These are phyloP conservation scores for Lentinula raphanica DNA, from an alignment of 768 basidiomycete genomes.

Conservation along the genomic window DNA sequence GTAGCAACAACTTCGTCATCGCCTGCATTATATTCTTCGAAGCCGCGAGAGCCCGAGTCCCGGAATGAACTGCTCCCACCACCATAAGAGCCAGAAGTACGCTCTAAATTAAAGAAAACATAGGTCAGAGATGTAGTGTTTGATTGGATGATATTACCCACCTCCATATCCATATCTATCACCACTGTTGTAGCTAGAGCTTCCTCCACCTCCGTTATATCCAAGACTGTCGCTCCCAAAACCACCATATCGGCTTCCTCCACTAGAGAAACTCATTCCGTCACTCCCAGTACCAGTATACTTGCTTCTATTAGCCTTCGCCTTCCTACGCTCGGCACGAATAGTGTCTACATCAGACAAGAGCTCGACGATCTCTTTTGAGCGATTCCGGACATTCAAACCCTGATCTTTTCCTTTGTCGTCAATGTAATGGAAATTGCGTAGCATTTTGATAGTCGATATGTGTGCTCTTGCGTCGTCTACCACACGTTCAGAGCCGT, in stretches of 20 bases:
- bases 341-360: slow-evolving; percentile 90
- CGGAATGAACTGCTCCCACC: slow-evolving; percentile 45
- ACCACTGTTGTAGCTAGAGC: slow-evolving; percentile 29
- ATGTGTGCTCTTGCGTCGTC: slow-evolving; percentile 95
- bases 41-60: slow-evolving; percentile 57
- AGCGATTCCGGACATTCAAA: slow-evolving; percentile 93
- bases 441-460: slow-evolving; percentile 93
- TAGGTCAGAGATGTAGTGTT: neutral
- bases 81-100: slow-evolving; percentile 13
- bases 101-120: slow-evolving; percentile 1
- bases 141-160: neutral
- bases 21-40: slow-evolving; percentile 95
- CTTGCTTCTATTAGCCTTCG: slow-evolving; percentile 86
- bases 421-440: slow-evolving; percentile 97
- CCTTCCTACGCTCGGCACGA: slow-evolving; percentile 83
- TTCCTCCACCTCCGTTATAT: slow-evolving; percentile 44
- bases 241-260: slow-evolving; percentile 48
- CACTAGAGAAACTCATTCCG: slow-evolving; percentile 55
- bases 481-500: slow-evolving; percentile 95
- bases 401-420: slow-evolving; percentile 99
- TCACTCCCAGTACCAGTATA: slow-evolving; percentile 87
- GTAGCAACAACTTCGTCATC: slow-evolving; percentile 62
- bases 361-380: slow-evolving; percentile 88
- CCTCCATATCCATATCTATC: slow-evolving; percentile 24
- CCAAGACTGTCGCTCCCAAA: slow-evolving; percentile 34